Evolutionary conservation across 2,329 filamentous ascomycete species (phyloP), one percentile per base, ranked within the genome.

Genomic region (Mollisia scopiformis): DNA sequence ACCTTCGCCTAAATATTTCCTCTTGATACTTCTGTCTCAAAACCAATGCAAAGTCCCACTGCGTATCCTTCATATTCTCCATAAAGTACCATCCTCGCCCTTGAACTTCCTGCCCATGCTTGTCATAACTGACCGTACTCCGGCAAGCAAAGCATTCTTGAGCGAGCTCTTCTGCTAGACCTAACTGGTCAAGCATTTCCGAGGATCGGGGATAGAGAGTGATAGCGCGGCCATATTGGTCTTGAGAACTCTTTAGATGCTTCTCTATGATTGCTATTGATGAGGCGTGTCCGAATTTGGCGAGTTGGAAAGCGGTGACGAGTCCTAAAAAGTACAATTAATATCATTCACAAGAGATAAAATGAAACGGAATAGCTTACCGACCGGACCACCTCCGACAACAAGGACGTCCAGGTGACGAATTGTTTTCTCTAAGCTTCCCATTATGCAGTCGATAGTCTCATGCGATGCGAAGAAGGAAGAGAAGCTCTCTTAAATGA

Each of bases 21-120:
- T 85, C 82, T 6, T 82, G 79, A 66, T 82, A 84, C 68, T 81
- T 84, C 70, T 86, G 82, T 16, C 83, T 75, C 56, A 86, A 66
- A 1, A 84, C 82, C n/a, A 84, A 72, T 0, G 78, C 76, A 66
- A 83, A 85, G 62, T 82, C 77, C 72, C 79, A 84, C 27, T 74
- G 72, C 1, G 82, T 82, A 59, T 82, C 80, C 35, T 76, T 77
- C 74, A 84, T 83, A 35, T 79, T 74, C 65, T 83, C 78, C 78
- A 85, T 81, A 61, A 84, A 83, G 30, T 75, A 77, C 80, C 80
- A 83, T 1, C 79, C 80, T 55, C 80, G 71, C 2, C 78, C 80
- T 3, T 75, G 65, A 19, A 78, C 73, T 62, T 79, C 77, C 39
- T 81, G 73, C 16, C 82, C 81, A 51, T 77, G 68, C 53, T 57